Evolutionary conservation across 2,329 filamentous ascomycete species (phyloP).

Genomic region (Dothistroma pini): DNA sequence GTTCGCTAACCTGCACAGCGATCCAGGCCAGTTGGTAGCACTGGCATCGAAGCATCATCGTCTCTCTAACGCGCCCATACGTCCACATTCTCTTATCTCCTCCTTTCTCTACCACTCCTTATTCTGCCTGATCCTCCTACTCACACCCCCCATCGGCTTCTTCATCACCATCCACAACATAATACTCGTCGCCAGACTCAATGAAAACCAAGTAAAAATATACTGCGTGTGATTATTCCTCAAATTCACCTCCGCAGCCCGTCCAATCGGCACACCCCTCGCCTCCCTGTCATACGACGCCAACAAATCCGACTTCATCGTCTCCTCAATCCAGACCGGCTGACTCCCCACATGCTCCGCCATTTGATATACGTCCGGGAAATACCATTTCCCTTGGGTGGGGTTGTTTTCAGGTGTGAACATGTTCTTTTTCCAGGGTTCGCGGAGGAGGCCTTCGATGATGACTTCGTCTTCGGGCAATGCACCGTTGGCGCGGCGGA

Average conservation of each 20-base stretch:
- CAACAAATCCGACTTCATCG: constrained; percentile 81
- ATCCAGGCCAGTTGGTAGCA: background rate
- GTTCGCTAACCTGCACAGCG: no score
- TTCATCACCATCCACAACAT: constrained; percentile 97
- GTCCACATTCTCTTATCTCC: background rate
- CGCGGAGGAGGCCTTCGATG: constrained; percentile 78
- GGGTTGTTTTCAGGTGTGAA: constrained; percentile 92
- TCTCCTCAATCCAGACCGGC: constrained; percentile 92
- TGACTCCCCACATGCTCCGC: constrained; percentile 76
- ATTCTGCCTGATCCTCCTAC: constrained; percentile 22
- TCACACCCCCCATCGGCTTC: constrained; percentile 60
- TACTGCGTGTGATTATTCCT: constrained; percentile 98
- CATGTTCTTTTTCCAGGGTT: constrained; percentile 96
- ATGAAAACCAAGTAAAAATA: constrained; percentile 96
- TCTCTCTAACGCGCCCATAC: no score
- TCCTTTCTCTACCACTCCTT: constrained; percentile 17
- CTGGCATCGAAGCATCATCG: background rate
- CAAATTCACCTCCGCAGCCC: constrained; percentile 83
- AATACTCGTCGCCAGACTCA: constrained; percentile 73
- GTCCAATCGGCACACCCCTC: constrained; percentile 79
- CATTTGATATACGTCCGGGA: constrained; percentile 92
- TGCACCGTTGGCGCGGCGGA: constrained; percentile 55
- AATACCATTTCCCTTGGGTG: constrained; percentile 83
- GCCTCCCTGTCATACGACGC: constrained; percentile 69
- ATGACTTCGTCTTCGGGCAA: constrained; percentile 68